Percentiles rank a stretch among this genome's conserved stretches.
Conservation (phyloP, 1,139 yeast genomes). For the Meyerozyma guilliermondii region DNA sequence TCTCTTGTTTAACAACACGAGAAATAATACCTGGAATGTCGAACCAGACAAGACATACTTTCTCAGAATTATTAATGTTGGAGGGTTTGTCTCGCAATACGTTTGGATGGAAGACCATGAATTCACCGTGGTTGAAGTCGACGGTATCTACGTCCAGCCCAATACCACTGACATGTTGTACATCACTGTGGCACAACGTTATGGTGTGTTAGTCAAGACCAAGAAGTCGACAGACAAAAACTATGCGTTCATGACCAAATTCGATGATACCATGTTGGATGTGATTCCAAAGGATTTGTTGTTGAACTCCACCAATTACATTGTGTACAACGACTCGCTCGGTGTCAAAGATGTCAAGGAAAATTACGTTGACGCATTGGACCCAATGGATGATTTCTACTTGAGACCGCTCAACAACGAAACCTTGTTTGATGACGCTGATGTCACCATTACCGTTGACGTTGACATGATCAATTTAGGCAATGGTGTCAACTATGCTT, state of each 20-base stretch:
- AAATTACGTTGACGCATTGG: slow-evolving; percentile 37
- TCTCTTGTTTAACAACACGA: slow-evolving; percentile 72
- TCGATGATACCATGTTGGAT: slow-evolving; percentile 82
- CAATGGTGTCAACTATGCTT: slow-evolving; percentile 84
- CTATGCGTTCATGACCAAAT: slow-evolving; percentile 71
- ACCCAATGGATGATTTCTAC: slow-evolving; percentile 60
- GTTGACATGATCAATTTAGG: slow-evolving; percentile 75
- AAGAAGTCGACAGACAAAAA: slow-evolving; percentile 55
- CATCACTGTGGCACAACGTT: slow-evolving; percentile 75
- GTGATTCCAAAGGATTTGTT: slow-evolving; percentile 54
- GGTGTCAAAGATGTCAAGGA: slow-evolving; percentile 26
- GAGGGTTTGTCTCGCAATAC: slow-evolving; percentile 85
- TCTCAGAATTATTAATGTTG: slow-evolving; percentile 71
- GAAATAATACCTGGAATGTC: slow-evolving; percentile 64
- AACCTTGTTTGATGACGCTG: slow-evolving; percentile 58
- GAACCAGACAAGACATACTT: slow-evolving; percentile 78
- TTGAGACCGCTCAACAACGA: slow-evolving; percentile 52
- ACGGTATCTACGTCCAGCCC: slow-evolving; percentile 72
- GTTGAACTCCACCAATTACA: slow-evolving; percentile 67
- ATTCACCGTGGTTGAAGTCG: slow-evolving; percentile 77
- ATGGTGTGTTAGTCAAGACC: slow-evolving; percentile 67
- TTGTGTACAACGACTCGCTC: slow-evolving; percentile 46
- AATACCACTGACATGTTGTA: slow-evolving; percentile 55
- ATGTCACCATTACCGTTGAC: slow-evolving; percentile 56
- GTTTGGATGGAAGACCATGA: slow-evolving; percentile 82